Base-by-base conservation (phyloP, 345 rosid genomes). In the Atalantia buxifolia region DNA sequence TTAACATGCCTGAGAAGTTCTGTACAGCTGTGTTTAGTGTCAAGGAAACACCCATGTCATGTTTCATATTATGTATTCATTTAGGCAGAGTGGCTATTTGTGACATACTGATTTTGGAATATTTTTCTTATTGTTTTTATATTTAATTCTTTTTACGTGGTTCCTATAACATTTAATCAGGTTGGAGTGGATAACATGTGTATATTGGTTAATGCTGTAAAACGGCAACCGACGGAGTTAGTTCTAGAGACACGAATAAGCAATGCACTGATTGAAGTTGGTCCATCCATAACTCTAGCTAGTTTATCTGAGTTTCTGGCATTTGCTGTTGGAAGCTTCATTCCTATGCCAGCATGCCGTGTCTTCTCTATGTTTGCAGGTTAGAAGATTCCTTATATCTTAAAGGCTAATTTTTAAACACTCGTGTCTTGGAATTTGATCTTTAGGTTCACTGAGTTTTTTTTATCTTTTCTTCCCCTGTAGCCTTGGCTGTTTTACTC, bases 181-280 rank as follows among this genome's bases (percentile, higher is more conserved):
- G 99, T 95, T 45, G 99, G 99, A 79, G 99, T 95, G 83, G 99
- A 95, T 79, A 95, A 95, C 81, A 95, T 95, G 99, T 95, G 97
- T 83, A 94, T 95, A 84, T 84, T 95, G 90, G 97, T 95, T 83
- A 94, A 92, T 86, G 94, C 99, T 86, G 97, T 95, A 77, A 95
- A 95, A 82, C 85, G 99, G 62, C 98, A 92, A 79, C 85, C 95
- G 35, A 57, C 78, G 62, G 90, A 93, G 78, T 79, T 89, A 79
- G 85, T 95, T 74, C 71, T 92, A 75, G 99, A 95, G 80, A 91
- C 86, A 77, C 87, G 91, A 81, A 90, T 95, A 84, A 95, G 99
- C 86, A 89, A 90, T 84, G 97, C 99, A 60, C 97, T 95, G 76
- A 93, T 88, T 70, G 97, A 95, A 89, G 99, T 95, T 79, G 99